Evolutionary conservation across 805 yeast genomes (phyloP).

Genomic region (Priceomyces medius): DNA sequence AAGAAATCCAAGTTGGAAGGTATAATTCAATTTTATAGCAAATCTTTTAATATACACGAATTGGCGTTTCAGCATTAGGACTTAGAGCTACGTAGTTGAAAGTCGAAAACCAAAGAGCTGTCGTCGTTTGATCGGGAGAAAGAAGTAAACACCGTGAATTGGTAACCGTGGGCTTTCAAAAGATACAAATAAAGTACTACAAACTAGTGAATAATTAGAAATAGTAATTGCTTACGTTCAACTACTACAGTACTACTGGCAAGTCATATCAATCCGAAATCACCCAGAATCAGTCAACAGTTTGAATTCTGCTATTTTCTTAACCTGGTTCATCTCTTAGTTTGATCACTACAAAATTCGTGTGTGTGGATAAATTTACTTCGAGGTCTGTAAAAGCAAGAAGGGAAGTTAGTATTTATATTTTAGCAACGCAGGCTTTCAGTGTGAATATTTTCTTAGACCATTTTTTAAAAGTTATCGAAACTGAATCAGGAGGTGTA

Average conservation of each 20-base stretch:
- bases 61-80: neutral
- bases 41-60: neutral
- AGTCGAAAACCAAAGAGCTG: neutral
- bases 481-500: no score
- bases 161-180: neutral
- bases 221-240: neutral
- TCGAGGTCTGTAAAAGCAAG: neutral
- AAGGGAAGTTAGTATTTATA: no score
- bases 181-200: neutral
- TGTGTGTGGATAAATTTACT: neutral
- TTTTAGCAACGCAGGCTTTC: neutral
- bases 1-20: neutral
- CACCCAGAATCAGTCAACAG: no score
- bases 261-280: neutral
- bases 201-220: neutral
- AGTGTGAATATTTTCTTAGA: no score
- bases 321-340: no score
- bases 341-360: neutral
- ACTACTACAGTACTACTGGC: neutral
- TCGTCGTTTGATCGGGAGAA: neutral
- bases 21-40: constrained; percentile 1
- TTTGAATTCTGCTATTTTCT: no score
- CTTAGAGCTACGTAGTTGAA: neutral
- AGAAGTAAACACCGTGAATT: neutral
- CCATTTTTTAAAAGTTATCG: no score